Evolutionary conservation across 139 green algal species (phyloP).

Genomic region (Picochlorum costavermella): DNA sequence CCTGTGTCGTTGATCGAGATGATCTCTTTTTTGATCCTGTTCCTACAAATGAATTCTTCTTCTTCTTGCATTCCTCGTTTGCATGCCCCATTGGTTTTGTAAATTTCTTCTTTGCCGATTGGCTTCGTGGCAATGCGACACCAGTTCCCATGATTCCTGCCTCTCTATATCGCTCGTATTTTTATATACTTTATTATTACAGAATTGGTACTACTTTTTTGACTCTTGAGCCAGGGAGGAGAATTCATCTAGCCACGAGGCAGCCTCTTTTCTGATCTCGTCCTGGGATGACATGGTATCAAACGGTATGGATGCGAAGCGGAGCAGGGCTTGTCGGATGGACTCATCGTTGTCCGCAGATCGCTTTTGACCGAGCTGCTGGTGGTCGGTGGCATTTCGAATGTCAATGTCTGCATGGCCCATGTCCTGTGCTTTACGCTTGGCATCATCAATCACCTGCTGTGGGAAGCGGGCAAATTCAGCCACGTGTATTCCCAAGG

Average conservation of each 20-base stretch:
- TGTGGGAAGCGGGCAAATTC: slow-evolving; percentile 83
- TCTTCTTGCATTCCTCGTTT: slow-evolving; percentile 14
- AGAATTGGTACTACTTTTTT: no score
- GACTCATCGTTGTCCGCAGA: not conserved
- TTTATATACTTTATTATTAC: no score
- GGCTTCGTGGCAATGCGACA: not conserved
- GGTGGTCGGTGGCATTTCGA: slow-evolving; percentile 25
- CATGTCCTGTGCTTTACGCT: slow-evolving; percentile 61
- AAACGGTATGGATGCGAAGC: no score
- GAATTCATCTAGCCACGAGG: no score
- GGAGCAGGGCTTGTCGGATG: no score
- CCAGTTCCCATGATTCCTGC: no score
- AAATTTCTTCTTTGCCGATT: slow-evolving; percentile 6
- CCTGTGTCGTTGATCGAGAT: not conserved
- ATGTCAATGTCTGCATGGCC: slow-evolving; percentile 24
- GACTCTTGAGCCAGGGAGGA: no score
- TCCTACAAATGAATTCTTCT: slow-evolving; percentile 8
- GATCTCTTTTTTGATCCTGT: slow-evolving; percentile 6
- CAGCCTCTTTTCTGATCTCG: no score
- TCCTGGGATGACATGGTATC: no score
- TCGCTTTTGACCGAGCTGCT: not conserved
- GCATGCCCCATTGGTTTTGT: not conserved
- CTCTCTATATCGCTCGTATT: no score
- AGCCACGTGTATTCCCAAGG: slow-evolving; percentile 90
- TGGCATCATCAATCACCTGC: slow-evolving; percentile 67